phyloP scores from a whole-genome alignment of 768 basidiomycete genomes.

The Harrya chromipes region DNA sequence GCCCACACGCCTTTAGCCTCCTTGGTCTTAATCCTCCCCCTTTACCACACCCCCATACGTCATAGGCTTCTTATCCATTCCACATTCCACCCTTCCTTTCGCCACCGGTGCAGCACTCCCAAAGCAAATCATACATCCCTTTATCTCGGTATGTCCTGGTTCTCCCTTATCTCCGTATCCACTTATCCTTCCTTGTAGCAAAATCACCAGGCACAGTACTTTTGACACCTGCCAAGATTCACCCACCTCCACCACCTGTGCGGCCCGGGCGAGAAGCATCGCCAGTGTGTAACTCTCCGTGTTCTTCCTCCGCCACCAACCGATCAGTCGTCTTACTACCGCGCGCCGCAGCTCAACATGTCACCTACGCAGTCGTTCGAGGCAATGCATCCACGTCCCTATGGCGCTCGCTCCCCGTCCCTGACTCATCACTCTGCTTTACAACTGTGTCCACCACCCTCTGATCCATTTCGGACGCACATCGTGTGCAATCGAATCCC shows the following conservation, averaged over 20 bases:
- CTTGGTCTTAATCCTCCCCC: neutral
- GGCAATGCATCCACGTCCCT: constrained; percentile 62
- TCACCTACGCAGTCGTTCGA: constrained; percentile 59
- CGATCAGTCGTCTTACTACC: constrained; percentile 13
- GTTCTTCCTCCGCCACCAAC: neutral
- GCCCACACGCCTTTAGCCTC: constrained; percentile 10
- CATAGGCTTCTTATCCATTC: constrained; percentile 8
- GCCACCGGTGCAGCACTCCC: constrained; percentile 18
- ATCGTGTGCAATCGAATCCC: constrained; percentile 70
- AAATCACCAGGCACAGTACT: constrained; percentile 44
- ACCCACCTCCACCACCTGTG: constrained; percentile 56
- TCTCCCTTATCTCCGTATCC: neutral
- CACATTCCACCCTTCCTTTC: constrained; percentile 10
- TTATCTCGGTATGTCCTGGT: constrained; percentile 39
- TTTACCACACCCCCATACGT: constrained; percentile 22
- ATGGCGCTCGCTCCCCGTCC: neutral
- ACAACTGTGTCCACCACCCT: constrained; percentile 66
- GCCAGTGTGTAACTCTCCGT: constrained; percentile 58
- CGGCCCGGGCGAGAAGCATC: constrained; percentile 28
- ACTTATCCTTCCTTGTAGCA: constrained; percentile 7
- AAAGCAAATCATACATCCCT: constrained; percentile 37
- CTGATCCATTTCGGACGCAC: constrained; percentile 60
- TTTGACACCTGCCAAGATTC: constrained; percentile 63
- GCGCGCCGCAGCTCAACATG: constrained; percentile 51
- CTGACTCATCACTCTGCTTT: constrained; percentile 12